A percentile compares a stretch with the other conserved stretches of the same genome.
Conservation (phyloP, 1,139 yeast species). For the Saccharomyces hybrid region DNA sequence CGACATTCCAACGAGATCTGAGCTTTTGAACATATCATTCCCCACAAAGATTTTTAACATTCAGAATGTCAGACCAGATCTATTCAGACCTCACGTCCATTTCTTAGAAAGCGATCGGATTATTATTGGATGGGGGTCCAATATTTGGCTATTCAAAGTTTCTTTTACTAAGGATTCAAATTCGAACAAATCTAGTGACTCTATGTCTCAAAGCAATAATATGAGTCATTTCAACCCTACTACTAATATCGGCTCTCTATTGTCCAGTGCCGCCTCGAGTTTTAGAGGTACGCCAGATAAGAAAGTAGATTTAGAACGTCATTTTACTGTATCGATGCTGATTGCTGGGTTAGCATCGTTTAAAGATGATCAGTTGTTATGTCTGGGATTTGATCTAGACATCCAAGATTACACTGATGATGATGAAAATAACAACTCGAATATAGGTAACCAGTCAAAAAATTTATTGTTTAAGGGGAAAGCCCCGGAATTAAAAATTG, state of each 20-base stretch:
- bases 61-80: conserved; percentile 54
- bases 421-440: conserved; percentile 17
- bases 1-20: conserved; percentile 41
- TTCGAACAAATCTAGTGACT: conserved; percentile 2
- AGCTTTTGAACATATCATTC: conserved; percentile 50
- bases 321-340: conserved; percentile 38
- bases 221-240: conserved; percentile 4
- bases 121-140: conserved; percentile 76
- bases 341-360: conserved; percentile 75
- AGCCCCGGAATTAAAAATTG: conserved; percentile 66
- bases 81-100: conserved; percentile 75
- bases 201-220: conserved; percentile 1
- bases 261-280: conserved; percentile 66
- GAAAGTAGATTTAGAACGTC: conserved; percentile 45
- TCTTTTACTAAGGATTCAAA: conserved; percentile 16
- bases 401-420: neutral
- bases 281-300: conserved; percentile 51
- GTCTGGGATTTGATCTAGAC: conserved; percentile 40
- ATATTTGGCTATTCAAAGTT: conserved; percentile 65
- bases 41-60: conserved; percentile 39
- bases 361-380: conserved; percentile 55
- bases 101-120: conserved; percentile 62
- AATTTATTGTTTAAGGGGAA: conserved; percentile 20
- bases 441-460: conserved; percentile 7
- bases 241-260: conserved; percentile 29